Percentiles rank a stretch among this genome's conserved stretches.
Evolutionary conservation across 208 protist genomes (phyloP).

Genomic region (Acanthamoeba healyi): DNA sequence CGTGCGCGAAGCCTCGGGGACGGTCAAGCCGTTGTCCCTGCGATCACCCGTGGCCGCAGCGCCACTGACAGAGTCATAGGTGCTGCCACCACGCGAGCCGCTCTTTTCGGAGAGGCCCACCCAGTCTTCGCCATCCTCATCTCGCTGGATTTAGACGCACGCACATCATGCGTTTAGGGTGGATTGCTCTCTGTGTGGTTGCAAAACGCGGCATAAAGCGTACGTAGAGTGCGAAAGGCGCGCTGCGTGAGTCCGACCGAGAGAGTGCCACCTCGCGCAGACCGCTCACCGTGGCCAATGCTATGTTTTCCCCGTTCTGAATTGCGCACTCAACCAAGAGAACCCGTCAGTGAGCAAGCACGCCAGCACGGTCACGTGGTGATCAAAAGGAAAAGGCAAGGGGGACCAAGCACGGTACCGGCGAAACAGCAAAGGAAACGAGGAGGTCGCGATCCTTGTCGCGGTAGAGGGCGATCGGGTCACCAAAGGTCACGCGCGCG

Average conservation of each 20-base stretch:
- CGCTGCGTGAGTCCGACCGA: not conserved
- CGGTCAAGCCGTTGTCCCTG: too few relatives aligned
- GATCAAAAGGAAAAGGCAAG: not conserved
- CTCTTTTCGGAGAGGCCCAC: not conserved
- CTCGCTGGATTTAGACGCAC: not conserved
- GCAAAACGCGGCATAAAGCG: not conserved
- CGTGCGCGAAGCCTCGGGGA: not conserved
- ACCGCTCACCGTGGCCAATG: constrained; percentile 31
- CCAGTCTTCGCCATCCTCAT: constrained; percentile 62
- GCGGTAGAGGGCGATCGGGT: constrained; percentile 57
- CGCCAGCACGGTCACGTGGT: not conserved
- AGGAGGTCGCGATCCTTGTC: constrained; percentile 72
- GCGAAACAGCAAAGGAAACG: constrained; percentile 54
- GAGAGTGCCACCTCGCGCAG: constrained; percentile 49
- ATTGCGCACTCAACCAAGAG: not conserved
- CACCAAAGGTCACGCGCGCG: not conserved
- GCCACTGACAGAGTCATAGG: not conserved
- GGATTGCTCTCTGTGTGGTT: not conserved
- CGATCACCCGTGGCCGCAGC: too few relatives aligned
- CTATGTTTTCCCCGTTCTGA: not conserved
- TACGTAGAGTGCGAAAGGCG: not conserved
- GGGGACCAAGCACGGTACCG: not conserved
- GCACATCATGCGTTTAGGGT: not conserved
- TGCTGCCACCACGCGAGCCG: too few relatives aligned
- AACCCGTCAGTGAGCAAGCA: not conserved